These are phyloP conservation scores for Penicillium arizonense DNA, from an alignment of 495 filamentous ascomycete genomes.

Conservation along the genomic window DNA sequence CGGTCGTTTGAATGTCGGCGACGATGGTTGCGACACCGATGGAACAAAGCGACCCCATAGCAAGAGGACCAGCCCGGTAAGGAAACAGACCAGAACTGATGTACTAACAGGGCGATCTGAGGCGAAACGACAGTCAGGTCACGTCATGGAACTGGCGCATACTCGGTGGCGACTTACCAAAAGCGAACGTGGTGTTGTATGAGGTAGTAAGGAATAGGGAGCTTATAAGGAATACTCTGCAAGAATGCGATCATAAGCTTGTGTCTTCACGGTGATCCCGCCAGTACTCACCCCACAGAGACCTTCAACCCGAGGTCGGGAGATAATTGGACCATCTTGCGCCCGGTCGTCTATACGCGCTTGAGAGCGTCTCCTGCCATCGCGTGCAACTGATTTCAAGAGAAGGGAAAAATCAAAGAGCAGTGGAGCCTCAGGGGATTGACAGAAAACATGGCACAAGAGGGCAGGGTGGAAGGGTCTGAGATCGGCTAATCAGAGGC, in stretches of 20 bases:
- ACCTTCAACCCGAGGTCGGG: conserved; percentile 36
- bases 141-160: not conserved
- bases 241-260: conserved; percentile 12
- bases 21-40: conserved; percentile 12
- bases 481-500: conserved; percentile 12
- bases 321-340: conserved; percentile 33
- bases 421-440: conserved; percentile 26
- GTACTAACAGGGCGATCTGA: conserved; percentile 44
- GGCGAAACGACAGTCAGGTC: conserved; percentile 8
- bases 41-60: conserved; percentile 30
- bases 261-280: not conserved
- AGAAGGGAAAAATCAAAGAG: conserved; percentile 1
- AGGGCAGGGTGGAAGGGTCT: not conserved
- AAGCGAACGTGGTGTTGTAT: conserved; percentile 40
- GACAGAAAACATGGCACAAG: conserved; percentile 14
- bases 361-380: conserved; percentile 11
- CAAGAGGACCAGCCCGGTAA: conserved; percentile 33
- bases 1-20: conserved; percentile 18
- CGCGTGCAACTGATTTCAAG: not conserved
- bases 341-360: conserved; percentile 4
- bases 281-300: conserved; percentile 35
- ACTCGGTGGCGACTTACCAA: conserved; percentile 31
- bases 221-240: conserved; percentile 36
- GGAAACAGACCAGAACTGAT: conserved; percentile 34
- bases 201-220: conserved; percentile 35